A percentile compares a stretch with the other conserved stretches of the same genome.
Conservation (phyloP, 495 filamentous ascomycete genomes). For the Podospora fimiseda region DNA sequence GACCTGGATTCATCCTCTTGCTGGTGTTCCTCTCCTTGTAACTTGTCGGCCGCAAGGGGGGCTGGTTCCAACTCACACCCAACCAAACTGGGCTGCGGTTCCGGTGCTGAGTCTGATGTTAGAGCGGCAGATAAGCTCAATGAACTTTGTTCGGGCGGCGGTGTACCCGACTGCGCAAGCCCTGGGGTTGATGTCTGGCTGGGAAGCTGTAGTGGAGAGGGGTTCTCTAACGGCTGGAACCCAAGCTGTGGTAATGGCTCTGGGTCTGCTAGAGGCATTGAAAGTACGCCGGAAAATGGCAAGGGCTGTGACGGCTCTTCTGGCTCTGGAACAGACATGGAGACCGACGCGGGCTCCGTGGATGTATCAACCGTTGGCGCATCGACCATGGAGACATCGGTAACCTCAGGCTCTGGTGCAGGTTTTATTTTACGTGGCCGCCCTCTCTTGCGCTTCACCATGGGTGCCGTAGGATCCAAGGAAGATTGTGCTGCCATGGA, state of each 20-base stretch:
- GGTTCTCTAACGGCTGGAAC: no score
- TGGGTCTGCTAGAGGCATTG: no score
- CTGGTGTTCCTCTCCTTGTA: not conserved
- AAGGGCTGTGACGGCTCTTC: not conserved
- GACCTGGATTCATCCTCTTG: not conserved
- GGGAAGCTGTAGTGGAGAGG: no score
- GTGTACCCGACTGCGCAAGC: slow-evolving; percentile 11
- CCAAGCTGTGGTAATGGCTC: no score
- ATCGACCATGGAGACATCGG: not conserved
- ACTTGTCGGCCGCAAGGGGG: not conserved
- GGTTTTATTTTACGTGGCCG: no score
- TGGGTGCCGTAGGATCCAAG: no score
- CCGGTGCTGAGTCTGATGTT: not conserved
- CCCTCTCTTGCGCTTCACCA: no score
- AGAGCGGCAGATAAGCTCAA: not conserved
- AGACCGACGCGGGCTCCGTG: not conserved
- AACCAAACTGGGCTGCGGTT: not conserved
- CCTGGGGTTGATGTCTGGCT: not conserved
- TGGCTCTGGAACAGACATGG: not conserved
- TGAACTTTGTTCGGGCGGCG: slow-evolving; percentile 5
- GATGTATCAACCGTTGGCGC: not conserved
- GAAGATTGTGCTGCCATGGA: not conserved
- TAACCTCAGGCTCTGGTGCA: not conserved
- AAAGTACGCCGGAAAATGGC: no score
- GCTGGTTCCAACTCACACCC: not conserved